A percentile compares a stretch with the other conserved stretches of the same genome.
phyloP scores from a whole-genome alignment of 192 early-diverging fungal genomes.

The Kappamyces sp. region DNA sequence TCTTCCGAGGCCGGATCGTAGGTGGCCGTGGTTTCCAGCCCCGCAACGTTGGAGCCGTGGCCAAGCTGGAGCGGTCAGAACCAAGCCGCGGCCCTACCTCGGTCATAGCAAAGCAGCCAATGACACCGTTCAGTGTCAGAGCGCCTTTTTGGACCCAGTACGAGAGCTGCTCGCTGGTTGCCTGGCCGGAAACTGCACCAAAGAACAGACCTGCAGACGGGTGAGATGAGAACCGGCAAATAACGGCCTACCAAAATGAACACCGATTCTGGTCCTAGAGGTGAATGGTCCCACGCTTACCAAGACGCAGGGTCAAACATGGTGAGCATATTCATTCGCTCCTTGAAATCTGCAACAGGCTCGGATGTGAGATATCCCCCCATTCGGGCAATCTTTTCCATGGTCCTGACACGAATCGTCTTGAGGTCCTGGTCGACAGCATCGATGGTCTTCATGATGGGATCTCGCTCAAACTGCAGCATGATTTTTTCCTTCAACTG shows the following conservation, averaged over 20 bases:
- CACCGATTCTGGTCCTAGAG: conserved; percentile 67
- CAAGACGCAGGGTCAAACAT: conserved; percentile 83
- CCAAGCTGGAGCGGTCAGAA: conserved; percentile 10
- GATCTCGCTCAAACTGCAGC: conserved; percentile 81
- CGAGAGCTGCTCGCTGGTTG: conserved; percentile 73
- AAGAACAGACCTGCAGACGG: conserved; percentile 68
- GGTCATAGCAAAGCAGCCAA: conserved; percentile 92
- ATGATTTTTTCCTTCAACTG: conserved; percentile 75
- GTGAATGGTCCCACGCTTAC: conserved; percentile 15
- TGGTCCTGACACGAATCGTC: conserved; percentile 74
- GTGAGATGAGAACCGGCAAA: not conserved
- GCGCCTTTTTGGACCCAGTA: conserved; percentile 85
- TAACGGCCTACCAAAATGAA: conserved; percentile 53
- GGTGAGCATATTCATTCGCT: conserved; percentile 67
- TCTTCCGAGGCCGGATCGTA: conserved; percentile 76
- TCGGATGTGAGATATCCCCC: conserved; percentile 68
- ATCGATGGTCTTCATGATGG: conserved; percentile 72
- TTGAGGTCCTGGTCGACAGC: conserved; percentile 70
- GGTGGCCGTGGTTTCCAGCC: conserved; percentile 90
- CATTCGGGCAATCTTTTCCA: conserved; percentile 73
- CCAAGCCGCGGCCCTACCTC: conserved; percentile 56
- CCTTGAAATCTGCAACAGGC: conserved; percentile 61
- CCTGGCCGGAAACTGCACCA: conserved; percentile 76
- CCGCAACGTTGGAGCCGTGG: conserved; percentile 83
- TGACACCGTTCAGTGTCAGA: conserved; percentile 70